phyloP scores from a whole-genome alignment of 208 protist genomes.

The Trypanosoma mega region DNA sequence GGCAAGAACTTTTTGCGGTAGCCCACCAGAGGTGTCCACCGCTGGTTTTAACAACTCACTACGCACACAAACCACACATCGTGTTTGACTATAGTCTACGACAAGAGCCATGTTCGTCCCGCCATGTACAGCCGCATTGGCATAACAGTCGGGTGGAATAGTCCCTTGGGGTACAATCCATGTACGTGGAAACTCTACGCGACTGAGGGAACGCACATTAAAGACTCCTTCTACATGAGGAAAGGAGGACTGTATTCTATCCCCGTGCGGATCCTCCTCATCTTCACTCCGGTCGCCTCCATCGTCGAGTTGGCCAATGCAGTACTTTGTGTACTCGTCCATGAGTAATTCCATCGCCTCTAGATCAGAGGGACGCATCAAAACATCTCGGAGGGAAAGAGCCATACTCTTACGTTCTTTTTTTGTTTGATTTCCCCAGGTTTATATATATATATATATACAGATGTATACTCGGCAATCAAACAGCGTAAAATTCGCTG shows the following conservation, averaged over 20 bases:
- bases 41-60: constrained; percentile 39
- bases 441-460: constrained; percentile 16
- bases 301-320: constrained; percentile 20
- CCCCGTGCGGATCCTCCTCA: constrained; percentile 1
- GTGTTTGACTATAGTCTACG: constrained; percentile 38
- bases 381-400: constrained; percentile 28
- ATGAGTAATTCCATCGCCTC: constrained; percentile 20
- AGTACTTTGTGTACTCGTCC: constrained; percentile 24
- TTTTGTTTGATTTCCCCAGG: not conserved
- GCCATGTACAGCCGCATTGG: constrained; percentile 12
- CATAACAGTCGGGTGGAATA: constrained; percentile 28
- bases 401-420: constrained; percentile 1
- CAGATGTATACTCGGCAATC: constrained; percentile 3
- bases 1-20: constrained; percentile 44
- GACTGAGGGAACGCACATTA: constrained; percentile 21
- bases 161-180: constrained; percentile 49
- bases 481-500: not conserved
- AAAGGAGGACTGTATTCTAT: not conserved
- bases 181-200: constrained; percentile 25
- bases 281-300: constrained; percentile 10
- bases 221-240: constrained; percentile 10
- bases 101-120: constrained; percentile 6
- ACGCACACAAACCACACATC: constrained; percentile 40
- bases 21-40: not conserved
- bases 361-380: constrained; percentile 16